phyloP scores from a whole-genome alignment of 73 alveolate genomes.

The Paraurostyla sp. region DNA sequence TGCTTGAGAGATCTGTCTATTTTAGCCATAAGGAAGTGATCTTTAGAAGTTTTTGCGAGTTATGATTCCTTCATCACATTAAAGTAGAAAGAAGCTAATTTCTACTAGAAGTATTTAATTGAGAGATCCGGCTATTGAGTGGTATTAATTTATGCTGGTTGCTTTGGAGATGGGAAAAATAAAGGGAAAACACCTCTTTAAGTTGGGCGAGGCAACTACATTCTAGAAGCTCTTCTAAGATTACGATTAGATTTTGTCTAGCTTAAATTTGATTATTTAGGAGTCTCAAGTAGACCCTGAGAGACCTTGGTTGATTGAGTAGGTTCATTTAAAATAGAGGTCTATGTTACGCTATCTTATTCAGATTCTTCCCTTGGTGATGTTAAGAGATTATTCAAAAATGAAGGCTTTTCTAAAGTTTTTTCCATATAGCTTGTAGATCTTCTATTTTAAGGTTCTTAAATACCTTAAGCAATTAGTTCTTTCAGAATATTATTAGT shows the following conservation, averaged over 20 bases:
- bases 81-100: background rate
- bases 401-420: too few relatives aligned
- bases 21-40: background rate
- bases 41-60: background rate
- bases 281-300: too few relatives aligned
- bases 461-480: background rate
- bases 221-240: background rate
- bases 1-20: constrained; percentile 7
- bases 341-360: too few relatives aligned
- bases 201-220: background rate
- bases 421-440: too few relatives aligned
- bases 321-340: too few relatives aligned
- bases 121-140: too few relatives aligned
- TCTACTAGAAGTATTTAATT: background rate
- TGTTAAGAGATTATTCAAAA: too few relatives aligned
- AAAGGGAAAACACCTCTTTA: too few relatives aligned
- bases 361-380: too few relatives aligned
- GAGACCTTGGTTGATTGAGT: too few relatives aligned
- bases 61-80: background rate
- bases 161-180: constrained; percentile 4
- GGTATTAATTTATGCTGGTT: background rate
- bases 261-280: too few relatives aligned
- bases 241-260: too few relatives aligned
- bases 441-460: background rate
- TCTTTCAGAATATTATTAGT: background rate